Evolutionary conservation across 1,284 basidiomycete genomes (phyloP), one percentile per base, ranked within the genome.

Genomic region (Cerrena zonata): DNA sequence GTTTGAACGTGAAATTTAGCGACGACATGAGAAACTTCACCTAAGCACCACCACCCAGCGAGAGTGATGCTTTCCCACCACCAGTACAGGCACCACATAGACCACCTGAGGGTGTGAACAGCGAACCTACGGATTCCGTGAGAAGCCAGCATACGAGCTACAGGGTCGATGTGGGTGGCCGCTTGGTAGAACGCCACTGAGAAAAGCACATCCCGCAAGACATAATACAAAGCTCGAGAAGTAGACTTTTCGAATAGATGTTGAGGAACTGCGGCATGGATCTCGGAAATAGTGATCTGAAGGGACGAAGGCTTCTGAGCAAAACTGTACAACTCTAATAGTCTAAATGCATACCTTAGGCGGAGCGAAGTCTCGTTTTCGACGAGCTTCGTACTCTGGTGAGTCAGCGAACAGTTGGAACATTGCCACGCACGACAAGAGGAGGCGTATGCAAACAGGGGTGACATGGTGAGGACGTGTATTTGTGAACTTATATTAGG

Each of bases 181-280:
- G 78, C 70, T 57, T 77, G 79, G 59, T 77, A 84, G 40, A 87
- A 70, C n/a, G 70, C 59, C n/a, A 74, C 66, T 45, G 83, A 70
- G 50, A 77, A 75, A 40, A 73, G 56, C 46, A 84, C 61, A 65
- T 88, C 85, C 4, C 79, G 74, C 34, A 76, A 61, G 52, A 75
- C 67, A 63, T 89, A 90, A 56, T 71, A 65, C 26, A 79, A 71
- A 26, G 81, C 84, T 57, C 75, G 76, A 53, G 77, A 48, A 0
- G 86, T 85, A 3, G 77, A 82, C 63, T 83, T 84, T 63, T 86
- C 70, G 64, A 80, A 85, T 63, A 89, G 82, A 65, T 86, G 80
- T 41, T 79, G 79, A 1, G 79, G 79, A 15, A 82, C 65, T 3
- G 68, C 72, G 1, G 72, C 64, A 51, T 72, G 77, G 15, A 82